Base-by-base conservation (phyloP, 176 grass and related monocot genomes). In the Pontederia paniculata region DNA sequence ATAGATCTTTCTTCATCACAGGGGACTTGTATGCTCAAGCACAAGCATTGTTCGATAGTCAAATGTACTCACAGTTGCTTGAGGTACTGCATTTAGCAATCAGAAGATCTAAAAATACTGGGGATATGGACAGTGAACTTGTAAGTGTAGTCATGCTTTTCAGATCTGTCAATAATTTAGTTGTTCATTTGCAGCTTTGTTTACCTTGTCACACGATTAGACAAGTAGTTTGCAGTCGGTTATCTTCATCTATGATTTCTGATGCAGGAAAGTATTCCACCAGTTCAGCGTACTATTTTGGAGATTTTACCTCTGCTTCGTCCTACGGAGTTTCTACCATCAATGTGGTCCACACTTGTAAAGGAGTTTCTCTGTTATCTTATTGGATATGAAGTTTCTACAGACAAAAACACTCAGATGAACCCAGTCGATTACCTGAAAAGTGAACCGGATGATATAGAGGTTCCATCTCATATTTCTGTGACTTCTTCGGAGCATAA, bases 1-100 rank as follows among this genome's bases (percentile, higher is more conserved):
- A 31, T 31, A 37, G 1, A 37, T 37, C 20, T 23, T 63, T 48
- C 16, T 48, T 11, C 22, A 22, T 63, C 7, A 48, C 82, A 97
- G 93, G 93, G 59, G 86, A 90, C 84, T 76, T 97, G 52, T 97
- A 88, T 73, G 74, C 78, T 45, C 86, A 90, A 87, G 86, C 91
- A 55, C 83, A 77, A 61, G 69, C 58, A 75, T 54, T 90, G 21
- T 97, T 97, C 76, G 62, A 90, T 72, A 60, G 57, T 78, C 83
- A 88, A 51, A 97, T 97, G 93, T 97, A 97, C 84, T 74, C 88
- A 64, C 71, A 86, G 68, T 75, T 97, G 22, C 88, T 89, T 60
- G 80, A 74, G 48, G 45, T 88, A 48, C 79, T 97, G 75, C 80
- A 84, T 69, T 79, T 83, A 67, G 76, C 88, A 69, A 84, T 97